Base-by-base conservation (phyloP, 179 eudicot genomes). In the Beta macrorhiza region DNA sequence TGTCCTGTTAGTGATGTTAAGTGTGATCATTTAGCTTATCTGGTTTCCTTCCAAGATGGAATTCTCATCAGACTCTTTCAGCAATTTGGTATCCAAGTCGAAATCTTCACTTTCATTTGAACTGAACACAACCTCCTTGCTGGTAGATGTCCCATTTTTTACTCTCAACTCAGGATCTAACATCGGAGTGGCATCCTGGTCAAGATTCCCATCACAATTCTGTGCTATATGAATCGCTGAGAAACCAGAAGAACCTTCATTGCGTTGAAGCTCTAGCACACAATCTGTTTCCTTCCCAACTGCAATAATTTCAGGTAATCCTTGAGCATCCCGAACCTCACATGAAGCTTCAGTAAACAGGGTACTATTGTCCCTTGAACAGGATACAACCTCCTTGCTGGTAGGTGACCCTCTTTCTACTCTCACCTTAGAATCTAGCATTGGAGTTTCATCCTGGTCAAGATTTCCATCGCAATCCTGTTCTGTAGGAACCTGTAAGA, bases 241-340 rank as follows among this genome's bases (percentile, higher is more conserved):
- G 57, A 72, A 64, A 81, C 81, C 12, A 0, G 73, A 65, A 69
- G 78, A 19, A 69, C 45, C 73, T 63, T 79, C 76, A 63, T 42
- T 20, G 29, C 63, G 67, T 22, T 19, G 78, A 29, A 16, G 58
- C 58, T 73, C 74, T 81, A 61, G 58, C 52, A 57, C 77, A 25
- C 44, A 51, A 91, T 90, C 86, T 81, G 76, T 74, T 80, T 81
- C 89, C 77, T 77, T 84, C 53, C 67, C 47, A 77, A 29, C 57
- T 64, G 57, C 70, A 70, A 32, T 49, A 75, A 3, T 58, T 74
- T 69, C 79, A 15, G 82, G 78, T 10, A 78, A 82, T 65, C 64
- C 83, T 78, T 79, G 84, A 49, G 74, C 74, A 78, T 56, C 76
- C 74, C 64, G 80, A 81, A 61, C 69, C 71, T 57, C 79, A 59